These are phyloP conservation scores for Esteya vermicola DNA, from an alignment of 2,329 filamentous ascomycete genomes.

Conservation along the genomic window DNA sequence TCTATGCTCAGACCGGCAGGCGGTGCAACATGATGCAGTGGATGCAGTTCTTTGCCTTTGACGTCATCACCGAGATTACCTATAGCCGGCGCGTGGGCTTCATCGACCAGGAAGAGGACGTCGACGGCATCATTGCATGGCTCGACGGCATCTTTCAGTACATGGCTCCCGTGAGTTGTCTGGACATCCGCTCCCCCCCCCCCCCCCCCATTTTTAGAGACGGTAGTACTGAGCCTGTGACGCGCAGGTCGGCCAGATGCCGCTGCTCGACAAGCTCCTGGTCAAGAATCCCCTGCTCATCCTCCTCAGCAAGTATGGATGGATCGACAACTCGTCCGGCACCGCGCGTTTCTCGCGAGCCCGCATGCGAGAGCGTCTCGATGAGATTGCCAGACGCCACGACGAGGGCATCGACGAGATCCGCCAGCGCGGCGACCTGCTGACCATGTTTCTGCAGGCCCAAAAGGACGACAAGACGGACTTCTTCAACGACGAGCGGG, in stretches of 20 bases:
- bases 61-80: constrained; percentile 36
- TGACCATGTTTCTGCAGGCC: constrained; percentile 12
- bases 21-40: constrained; percentile 24
- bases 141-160: constrained; percentile 13
- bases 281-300: constrained; percentile 10
- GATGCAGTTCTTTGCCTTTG: constrained; percentile 34
- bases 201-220: too few species aligned
- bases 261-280: constrained; percentile 12
- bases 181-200: too few species aligned
- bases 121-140: constrained; percentile 24
- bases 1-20: constrained; percentile 15
- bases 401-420: too few species aligned
- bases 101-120: constrained; percentile 27
- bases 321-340: constrained; percentile 21
- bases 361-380: constrained; percentile 6
- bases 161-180: constrained; percentile 18
- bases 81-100: constrained; percentile 33
- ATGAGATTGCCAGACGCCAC: too few species aligned
- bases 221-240: too few species aligned
- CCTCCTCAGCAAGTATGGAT: constrained; percentile 19
- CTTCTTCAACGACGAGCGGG: constrained; percentile 1
- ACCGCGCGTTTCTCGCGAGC: constrained; percentile 10
- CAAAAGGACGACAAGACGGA: background rate
- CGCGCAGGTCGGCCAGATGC: constrained; percentile 19
- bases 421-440: too few species aligned